Evolutionary conservation across 2,329 filamentous ascomycete species (phyloP).

Genomic region (Phaeosphaeria sp.): DNA sequence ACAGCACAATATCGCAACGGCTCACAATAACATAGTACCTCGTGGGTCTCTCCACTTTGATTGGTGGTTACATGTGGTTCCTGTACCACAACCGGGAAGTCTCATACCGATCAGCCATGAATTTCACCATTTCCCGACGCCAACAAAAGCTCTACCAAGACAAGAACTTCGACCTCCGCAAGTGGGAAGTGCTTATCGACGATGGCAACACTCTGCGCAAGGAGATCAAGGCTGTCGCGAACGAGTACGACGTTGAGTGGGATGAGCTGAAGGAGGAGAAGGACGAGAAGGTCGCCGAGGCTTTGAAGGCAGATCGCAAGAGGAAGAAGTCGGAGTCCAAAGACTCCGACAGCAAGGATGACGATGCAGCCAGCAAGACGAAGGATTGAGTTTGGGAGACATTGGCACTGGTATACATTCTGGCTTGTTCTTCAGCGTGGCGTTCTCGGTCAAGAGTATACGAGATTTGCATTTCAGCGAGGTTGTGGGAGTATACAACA

Average conservation of each 20-base stretch:
- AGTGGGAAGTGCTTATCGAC: slow-evolving; percentile 80
- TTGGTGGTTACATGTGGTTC: slow-evolving; percentile 93
- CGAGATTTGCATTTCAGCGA: background rate
- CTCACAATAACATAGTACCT: slow-evolving; percentile 63
- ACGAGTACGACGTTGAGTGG: slow-evolving; percentile 92
- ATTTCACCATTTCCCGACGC: slow-evolving; percentile 80
- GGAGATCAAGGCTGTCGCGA: slow-evolving; percentile 81
- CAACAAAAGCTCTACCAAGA: slow-evolving; percentile 78
- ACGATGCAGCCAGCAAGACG: background rate
- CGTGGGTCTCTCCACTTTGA: slow-evolving; percentile 83
- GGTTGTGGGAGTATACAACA: too few relatives aligned
- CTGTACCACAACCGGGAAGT: slow-evolving; percentile 90
- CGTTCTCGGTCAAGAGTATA: background rate
- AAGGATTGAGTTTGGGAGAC: background rate
- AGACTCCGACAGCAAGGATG: background rate
- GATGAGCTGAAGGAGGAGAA: slow-evolving; percentile 77
- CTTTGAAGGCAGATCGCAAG: slow-evolving; percentile 57
- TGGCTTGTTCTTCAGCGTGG: background rate
- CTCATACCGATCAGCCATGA: slow-evolving; percentile 84
- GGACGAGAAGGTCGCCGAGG: slow-evolving; percentile 64
- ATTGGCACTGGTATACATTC: background rate
- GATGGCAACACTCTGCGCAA: slow-evolving; percentile 78
- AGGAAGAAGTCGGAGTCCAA: slow-evolving; percentile 41
- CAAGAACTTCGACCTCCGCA: slow-evolving; percentile 75
- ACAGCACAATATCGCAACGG: background rate